These are phyloP conservation scores for Kentomonas sorsogonicus DNA, from an alignment of 208 protist species.

Conservation along the genomic window DNA sequence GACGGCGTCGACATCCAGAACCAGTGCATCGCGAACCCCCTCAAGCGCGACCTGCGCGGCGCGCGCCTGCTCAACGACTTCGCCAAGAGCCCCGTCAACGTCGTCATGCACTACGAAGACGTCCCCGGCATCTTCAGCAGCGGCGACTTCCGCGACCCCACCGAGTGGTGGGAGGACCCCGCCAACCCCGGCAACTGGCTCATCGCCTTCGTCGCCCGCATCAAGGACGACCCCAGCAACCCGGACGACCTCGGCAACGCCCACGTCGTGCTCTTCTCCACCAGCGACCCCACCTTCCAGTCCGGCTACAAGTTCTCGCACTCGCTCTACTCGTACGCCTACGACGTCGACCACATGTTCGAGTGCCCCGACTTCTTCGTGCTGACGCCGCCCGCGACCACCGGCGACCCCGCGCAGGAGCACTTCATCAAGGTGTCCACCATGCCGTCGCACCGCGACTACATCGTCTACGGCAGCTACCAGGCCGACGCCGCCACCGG, in stretches of 20 bases:
- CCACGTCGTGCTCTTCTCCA: conserved; percentile 37
- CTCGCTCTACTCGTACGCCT: conserved; percentile 31
- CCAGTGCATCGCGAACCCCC: conserved; percentile 37
- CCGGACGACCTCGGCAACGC: too few relatives aligned
- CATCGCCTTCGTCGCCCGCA: conserved; percentile 35
- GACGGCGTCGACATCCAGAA: conserved; percentile 34
- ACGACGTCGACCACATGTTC: conserved; percentile 30
- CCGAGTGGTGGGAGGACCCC: conserved; percentile 42
- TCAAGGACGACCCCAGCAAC: conserved; percentile 26
- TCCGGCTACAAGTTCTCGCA: conserved; percentile 42
- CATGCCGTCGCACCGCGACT: conserved; percentile 36
- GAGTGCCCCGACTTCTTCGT: conserved; percentile 54
- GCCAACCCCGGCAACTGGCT: conserved; percentile 28
- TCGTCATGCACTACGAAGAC: conserved; percentile 27
- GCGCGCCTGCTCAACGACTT: conserved; percentile 24
- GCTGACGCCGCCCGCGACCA: conserved; percentile 13
- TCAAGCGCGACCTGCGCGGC: conserved; percentile 17
- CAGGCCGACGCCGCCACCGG: conserved; percentile 3
- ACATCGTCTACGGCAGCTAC: conserved; percentile 36
- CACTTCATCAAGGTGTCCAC: conserved; percentile 46
- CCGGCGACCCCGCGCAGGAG: conserved; percentile 8
- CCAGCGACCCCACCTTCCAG: conserved; percentile 33
- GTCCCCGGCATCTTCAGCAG: conserved; percentile 28
- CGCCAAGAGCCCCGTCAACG: conserved; percentile 29
- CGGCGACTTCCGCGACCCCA: conserved; percentile 47